Evolutionary conservation across 495 filamentous ascomycete species (phyloP).

Genomic region (Penicillium crystallinum): DNA sequence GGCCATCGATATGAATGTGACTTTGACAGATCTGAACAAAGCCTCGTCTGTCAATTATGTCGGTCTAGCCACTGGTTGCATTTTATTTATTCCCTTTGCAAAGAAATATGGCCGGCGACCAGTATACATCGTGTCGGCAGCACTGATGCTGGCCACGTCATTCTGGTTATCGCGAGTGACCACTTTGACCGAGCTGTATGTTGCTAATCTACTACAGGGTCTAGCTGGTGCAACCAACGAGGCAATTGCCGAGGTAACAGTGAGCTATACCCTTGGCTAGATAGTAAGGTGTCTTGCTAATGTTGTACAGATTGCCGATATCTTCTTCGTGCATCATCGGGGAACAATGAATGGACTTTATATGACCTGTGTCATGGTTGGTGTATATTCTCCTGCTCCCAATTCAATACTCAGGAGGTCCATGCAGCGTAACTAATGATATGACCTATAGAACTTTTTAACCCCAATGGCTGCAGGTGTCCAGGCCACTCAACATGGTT

Average conservation of each 20-base stretch:
- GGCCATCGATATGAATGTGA: constrained; percentile 25
- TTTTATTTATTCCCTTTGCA: constrained; percentile 31
- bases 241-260: constrained; percentile 32
- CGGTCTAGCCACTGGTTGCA: constrained; percentile 27
- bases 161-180: constrained; percentile 26
- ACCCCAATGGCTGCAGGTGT: constrained; percentile 31
- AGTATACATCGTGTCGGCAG: constrained; percentile 29
- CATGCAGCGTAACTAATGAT: neutral
- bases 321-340: constrained; percentile 37
- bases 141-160: constrained; percentile 26
- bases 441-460: constrained; percentile 24
- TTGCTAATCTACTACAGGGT: constrained; percentile 28
- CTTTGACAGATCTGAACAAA: constrained; percentile 24
- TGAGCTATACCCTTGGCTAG: neutral
- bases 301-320: constrained; percentile 28
- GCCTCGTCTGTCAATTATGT: constrained; percentile 32
- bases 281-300: neutral
- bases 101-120: constrained; percentile 33
- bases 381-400: constrained; percentile 14
- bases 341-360: constrained; percentile 35
- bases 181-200: constrained; percentile 24
- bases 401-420: neutral
- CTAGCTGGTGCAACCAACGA: constrained; percentile 34
- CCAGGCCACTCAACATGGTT: constrained; percentile 29
- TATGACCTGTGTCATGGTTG: constrained; percentile 33